These are phyloP conservation scores for Termitomyces sp. DNA, from an alignment of 768 basidiomycete species.

Conservation along the genomic window DNA sequence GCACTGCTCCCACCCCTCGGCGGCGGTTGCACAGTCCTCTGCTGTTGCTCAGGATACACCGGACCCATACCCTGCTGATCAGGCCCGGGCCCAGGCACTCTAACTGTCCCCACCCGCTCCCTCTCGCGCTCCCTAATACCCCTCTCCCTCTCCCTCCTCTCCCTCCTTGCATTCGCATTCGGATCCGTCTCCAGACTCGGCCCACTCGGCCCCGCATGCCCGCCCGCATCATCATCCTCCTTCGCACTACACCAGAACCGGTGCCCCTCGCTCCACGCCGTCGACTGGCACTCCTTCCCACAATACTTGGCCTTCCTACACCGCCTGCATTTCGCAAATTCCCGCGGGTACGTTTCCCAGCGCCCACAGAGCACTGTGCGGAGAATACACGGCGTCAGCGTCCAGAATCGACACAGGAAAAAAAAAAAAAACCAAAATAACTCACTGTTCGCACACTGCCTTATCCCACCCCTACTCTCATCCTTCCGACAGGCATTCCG, in stretches of 20 bases:
- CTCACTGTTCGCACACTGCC: constrained; percentile 96
- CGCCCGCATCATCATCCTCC: constrained; percentile 37
- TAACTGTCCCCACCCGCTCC: not conserved
- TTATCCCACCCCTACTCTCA: constrained; percentile 84
- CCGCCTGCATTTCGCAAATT: constrained; percentile 95
- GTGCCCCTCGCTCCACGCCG: constrained; percentile 95
- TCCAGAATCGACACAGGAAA: constrained; percentile 3
- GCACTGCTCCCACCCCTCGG: not conserved
- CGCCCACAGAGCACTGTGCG: constrained; percentile 87
- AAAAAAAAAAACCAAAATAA: constrained; percentile 10
- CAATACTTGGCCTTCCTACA: constrained; percentile 99
- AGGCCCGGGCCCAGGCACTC: not conserved
- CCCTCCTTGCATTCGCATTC: not conserved
- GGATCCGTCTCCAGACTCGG: not conserved
- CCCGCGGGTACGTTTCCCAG: constrained; percentile 89
- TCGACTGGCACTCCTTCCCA: constrained; percentile 94
- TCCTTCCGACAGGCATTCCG: constrained; percentile 98
- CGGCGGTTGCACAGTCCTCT: not conserved
- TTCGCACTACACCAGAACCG: constrained; percentile 87
- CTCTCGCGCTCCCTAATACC: constrained; percentile 1
- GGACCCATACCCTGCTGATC: not conserved
- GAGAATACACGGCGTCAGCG: not conserved
- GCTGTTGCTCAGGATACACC: not conserved
- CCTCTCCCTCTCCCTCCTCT: constrained; percentile 9
- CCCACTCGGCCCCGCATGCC: not conserved